These are phyloP conservation scores for Ramaria sp. DNA, from an alignment of 768 basidiomycete species.

Conservation along the genomic window DNA sequence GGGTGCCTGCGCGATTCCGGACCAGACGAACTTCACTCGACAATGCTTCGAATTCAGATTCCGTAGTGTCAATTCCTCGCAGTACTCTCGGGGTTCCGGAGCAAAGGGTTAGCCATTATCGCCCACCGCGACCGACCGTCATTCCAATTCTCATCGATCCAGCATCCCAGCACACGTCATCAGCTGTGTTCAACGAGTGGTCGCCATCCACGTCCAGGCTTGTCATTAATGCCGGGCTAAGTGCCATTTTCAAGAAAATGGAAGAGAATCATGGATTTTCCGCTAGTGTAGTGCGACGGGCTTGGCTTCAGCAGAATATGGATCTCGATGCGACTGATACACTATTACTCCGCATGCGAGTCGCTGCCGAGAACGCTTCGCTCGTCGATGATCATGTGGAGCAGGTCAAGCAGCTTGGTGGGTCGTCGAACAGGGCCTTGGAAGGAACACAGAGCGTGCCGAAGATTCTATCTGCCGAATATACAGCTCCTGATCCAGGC, in stretches of 20 bases:
- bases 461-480: background rate
- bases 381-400: background rate
- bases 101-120: background rate
- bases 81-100: background rate
- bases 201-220: conserved; percentile 13
- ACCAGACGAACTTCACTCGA: background rate
- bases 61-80: background rate
- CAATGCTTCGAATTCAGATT: background rate
- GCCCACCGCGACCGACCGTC: background rate
- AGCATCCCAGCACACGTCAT: background rate
- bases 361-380: background rate
- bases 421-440: background rate
- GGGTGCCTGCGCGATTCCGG: background rate
- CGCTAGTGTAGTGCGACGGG: conserved; percentile 26
- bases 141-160: background rate
- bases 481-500: background rate
- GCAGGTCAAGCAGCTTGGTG: background rate
- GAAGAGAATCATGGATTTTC: conserved; percentile 35
- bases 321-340: background rate
- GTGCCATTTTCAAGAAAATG: conserved; percentile 27
- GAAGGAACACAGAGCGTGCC: background rate
- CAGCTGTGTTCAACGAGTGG: background rate
- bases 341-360: background rate
- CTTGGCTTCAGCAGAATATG: conserved; percentile 1
- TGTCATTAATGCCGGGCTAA: conserved; percentile 20